Evolutionary conservation across 225 moss, liverwort and hornwort species (phyloP).

Genomic region (Polytrichum formosum): DNA sequence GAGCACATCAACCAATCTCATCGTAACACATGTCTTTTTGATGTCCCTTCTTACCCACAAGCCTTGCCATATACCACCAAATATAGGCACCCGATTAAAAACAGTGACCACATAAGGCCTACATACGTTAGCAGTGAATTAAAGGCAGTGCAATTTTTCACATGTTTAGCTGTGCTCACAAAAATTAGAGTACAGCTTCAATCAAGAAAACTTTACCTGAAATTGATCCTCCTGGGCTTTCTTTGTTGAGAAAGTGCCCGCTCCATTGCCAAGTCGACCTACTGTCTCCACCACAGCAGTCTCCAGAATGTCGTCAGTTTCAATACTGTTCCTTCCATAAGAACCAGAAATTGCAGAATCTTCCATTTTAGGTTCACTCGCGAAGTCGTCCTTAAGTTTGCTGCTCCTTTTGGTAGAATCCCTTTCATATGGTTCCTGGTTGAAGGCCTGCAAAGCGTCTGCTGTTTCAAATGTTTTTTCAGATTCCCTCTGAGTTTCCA

Average conservation of each 20-base stretch:
- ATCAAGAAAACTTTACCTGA: constrained; percentile 19
- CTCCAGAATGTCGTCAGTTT: constrained; percentile 22
- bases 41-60: too few relatives aligned
- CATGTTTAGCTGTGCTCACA: not conserved
- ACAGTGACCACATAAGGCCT: too few relatives aligned
- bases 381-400: not conserved
- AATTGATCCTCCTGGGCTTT: constrained; percentile 40
- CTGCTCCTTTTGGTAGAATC: constrained; percentile 9
- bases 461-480: constrained; percentile 15
- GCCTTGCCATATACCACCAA: too few relatives aligned
- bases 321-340: constrained; percentile 19
- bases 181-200: constrained; percentile 8
- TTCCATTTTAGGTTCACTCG: constrained; percentile 8
- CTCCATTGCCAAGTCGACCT: constrained; percentile 20
- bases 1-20: too few relatives aligned
- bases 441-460: constrained; percentile 30
- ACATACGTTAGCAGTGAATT: constrained; percentile 2
- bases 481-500: constrained; percentile 33
- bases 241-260: constrained; percentile 35
- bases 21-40: too few relatives aligned
- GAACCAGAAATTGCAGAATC: constrained; percentile 22
- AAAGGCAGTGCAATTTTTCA: not conserved
- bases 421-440: constrained; percentile 23
- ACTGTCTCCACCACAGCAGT: constrained; percentile 39
- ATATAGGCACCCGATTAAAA: too few relatives aligned